Evolutionary conservation across 2,329 filamentous ascomycete genomes (phyloP).

Genomic region (Fusarium sp.): DNA sequence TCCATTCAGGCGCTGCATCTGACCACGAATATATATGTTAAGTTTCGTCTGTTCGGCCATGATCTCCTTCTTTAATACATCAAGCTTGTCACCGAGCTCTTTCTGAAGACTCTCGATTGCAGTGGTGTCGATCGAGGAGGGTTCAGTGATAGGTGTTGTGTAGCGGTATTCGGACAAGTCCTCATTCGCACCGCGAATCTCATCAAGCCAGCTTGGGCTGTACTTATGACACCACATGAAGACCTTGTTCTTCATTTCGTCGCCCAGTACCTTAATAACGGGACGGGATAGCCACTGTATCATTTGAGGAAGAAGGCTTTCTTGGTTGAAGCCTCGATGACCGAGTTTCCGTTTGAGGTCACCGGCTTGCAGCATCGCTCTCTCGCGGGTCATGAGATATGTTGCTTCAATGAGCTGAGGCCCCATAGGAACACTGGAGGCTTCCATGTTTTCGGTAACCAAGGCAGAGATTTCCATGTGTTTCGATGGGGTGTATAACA

Average conservation of each 20-base stretch:
- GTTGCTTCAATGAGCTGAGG: neutral
- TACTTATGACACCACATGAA: neutral
- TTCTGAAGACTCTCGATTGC: neutral
- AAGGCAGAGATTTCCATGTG: too few species aligned
- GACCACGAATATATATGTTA: neutral
- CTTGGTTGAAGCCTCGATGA: neutral
- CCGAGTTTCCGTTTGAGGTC: neutral
- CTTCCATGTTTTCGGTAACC: neutral
- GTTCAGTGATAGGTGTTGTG: neutral
- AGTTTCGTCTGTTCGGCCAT: neutral
- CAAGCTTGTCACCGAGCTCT: neutral
- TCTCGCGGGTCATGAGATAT: neutral
- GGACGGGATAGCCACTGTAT: neutral
- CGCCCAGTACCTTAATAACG: neutral
- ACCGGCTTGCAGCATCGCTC: neutral
- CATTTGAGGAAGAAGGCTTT: neutral
- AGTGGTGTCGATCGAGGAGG: neutral
- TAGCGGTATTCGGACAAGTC: neutral
- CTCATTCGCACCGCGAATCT: neutral
- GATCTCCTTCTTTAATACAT: neutral
- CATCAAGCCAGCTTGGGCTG: neutral
- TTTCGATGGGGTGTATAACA: too few species aligned
- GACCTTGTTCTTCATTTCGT: slow-evolving; percentile 3
- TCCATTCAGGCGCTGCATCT: neutral
- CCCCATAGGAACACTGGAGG: neutral